These are phyloP conservation scores for Colletotrichum cuscutae DNA, from an alignment of 2,329 filamentous ascomycete genomes.

Conservation along the genomic window DNA sequence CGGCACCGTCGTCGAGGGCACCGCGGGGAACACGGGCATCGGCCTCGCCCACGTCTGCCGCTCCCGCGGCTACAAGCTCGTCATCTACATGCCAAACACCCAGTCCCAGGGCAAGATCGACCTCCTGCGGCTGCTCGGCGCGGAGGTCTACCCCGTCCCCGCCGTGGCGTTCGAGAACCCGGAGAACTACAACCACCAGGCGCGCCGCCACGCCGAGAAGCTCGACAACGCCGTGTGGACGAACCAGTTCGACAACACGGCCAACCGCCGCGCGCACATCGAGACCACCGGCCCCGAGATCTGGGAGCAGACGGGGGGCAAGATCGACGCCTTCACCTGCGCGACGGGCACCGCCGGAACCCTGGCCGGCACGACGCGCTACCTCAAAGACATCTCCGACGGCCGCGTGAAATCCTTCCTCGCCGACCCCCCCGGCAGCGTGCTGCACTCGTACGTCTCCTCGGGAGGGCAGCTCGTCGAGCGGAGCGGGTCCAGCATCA, in stretches of 20 bases:
- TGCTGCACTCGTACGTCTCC: conserved; percentile 90
- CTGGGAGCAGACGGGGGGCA: conserved; percentile 89
- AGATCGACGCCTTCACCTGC: conserved; percentile 93
- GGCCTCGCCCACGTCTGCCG: conserved; percentile 97
- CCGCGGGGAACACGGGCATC: conserved; percentile 97
- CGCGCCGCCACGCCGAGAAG: conserved; percentile 85
- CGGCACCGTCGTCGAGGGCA: conserved; percentile 96
- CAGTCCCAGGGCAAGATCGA: conserved; percentile 99
- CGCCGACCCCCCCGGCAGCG: conserved; percentile 92
- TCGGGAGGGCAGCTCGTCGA: conserved; percentile 88
- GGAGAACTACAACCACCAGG: conserved; percentile 98
- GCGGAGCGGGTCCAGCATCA: conserved; percentile 87
- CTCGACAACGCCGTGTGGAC: conserved; percentile 96
- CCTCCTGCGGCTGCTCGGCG: conserved; percentile 87
- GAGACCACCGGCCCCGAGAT: conserved; percentile 98
- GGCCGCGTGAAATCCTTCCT: conserved; percentile 88
- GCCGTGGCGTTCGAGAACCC: conserved; percentile 96
- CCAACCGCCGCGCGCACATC: conserved; percentile 92
- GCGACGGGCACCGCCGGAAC: conserved; percentile 94
- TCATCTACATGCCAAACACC: conserved; percentile 99
- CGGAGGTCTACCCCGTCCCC: conserved; percentile 95
- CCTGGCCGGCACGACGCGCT: conserved; percentile 87
- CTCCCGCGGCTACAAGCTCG: conserved; percentile 89
- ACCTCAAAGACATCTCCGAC: conserved; percentile 83
- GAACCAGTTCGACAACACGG: conserved; percentile 97